Evolutionary conservation across 306 rosid species (phyloP).

Genomic region (Crotalaria pallida): DNA sequence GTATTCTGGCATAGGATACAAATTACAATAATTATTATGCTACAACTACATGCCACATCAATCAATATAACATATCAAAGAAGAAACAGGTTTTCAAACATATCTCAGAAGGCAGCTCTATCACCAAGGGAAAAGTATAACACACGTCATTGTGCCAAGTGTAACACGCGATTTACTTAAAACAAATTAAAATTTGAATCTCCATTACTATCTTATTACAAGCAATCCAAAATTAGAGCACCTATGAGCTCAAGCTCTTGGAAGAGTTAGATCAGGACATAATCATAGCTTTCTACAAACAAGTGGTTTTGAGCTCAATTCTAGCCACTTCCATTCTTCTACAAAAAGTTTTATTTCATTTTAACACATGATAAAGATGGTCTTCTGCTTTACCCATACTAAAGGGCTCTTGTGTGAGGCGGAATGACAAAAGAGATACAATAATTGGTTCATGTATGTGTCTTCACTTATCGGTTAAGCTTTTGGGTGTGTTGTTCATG

Average conservation of each 20-base stretch:
- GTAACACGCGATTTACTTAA: background rate
- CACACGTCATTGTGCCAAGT: background rate
- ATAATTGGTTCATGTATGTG: too few species aligned
- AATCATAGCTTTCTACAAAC: too few species aligned
- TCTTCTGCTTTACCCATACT: too few species aligned
- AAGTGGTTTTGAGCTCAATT: too few species aligned
- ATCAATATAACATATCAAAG: too few species aligned
- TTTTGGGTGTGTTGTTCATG: background rate
- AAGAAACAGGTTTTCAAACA: background rate
- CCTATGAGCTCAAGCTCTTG: background rate
- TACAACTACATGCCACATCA: background rate
- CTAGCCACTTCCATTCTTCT: too few species aligned
- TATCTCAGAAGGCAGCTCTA: background rate
- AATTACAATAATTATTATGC: background rate
- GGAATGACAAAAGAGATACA: background rate
- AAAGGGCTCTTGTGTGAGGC: background rate
- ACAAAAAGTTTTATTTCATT: too few species aligned
- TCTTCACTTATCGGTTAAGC: background rate
- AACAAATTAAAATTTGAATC: background rate
- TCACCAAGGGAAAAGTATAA: background rate
- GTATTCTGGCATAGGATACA: slow-evolving; percentile 43
- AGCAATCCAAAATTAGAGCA: background rate
- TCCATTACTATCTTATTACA: background rate
- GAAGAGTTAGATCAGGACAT: background rate
- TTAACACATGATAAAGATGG: too few species aligned